A percentile compares a stretch with the other conserved stretches of the same genome.
Evolutionary conservation across 2,329 filamentous ascomycete species (phyloP).

Genomic region (Cladosporium sp.): DNA sequence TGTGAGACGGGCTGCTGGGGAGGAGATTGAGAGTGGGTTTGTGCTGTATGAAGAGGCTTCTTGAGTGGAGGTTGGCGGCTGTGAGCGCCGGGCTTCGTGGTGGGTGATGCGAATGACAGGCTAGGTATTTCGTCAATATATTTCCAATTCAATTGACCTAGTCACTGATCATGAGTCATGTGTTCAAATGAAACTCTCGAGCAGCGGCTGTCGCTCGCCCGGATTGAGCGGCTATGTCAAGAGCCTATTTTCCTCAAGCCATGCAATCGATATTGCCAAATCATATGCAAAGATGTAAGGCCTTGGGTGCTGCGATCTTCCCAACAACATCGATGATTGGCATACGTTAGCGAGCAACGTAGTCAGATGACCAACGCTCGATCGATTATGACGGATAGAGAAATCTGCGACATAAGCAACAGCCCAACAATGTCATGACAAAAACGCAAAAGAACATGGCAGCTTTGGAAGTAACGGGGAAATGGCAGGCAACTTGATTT

Average conservation of each 20-base stretch:
- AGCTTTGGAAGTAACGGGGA: background rate
- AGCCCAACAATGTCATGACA: background rate
- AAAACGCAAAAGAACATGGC: background rate
- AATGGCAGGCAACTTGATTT: constrained; percentile 18
- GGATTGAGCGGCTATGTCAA: background rate
- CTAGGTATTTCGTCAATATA: background rate
- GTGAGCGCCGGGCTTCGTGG: background rate
- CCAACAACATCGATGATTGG: background rate
- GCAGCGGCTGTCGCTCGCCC: background rate
- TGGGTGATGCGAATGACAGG: background rate
- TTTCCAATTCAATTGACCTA: background rate
- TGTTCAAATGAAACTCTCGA: background rate
- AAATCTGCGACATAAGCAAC: background rate
- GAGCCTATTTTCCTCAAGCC: background rate
- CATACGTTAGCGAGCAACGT: background rate
- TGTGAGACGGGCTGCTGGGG: constrained; percentile 16
- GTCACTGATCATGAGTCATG: background rate
- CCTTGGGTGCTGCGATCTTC: background rate
- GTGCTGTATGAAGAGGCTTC: background rate
- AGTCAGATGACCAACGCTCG: background rate
- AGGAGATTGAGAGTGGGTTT: constrained; percentile 19
- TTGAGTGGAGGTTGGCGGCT: background rate
- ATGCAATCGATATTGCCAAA: background rate
- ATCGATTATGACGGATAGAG: background rate
- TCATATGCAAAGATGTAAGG: background rate